Evolutionary conservation across 1,139 yeast species (phyloP).

Genomic region (Lodderomyces theae): DNA sequence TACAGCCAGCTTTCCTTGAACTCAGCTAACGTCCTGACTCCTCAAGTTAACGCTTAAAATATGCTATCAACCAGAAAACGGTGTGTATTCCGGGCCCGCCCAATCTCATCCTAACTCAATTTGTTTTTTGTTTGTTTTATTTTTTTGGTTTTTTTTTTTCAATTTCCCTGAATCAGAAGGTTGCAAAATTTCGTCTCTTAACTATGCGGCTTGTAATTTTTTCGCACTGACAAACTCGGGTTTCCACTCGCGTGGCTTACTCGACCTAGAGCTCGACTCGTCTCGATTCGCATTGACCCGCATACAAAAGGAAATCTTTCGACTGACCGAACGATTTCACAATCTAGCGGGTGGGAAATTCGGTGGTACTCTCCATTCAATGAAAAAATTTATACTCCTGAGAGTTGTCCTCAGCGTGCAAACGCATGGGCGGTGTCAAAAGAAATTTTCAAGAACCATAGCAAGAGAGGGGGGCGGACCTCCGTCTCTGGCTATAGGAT

Average conservation of each 20-base stretch:
- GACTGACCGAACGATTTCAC: too few relatives aligned
- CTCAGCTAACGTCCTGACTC: too few relatives aligned
- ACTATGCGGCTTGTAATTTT: too few relatives aligned
- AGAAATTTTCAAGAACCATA: constrained; percentile 45
- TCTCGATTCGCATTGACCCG: constrained; percentile 70
- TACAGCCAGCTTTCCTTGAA: too few relatives aligned
- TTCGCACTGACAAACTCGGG: constrained; percentile 1
- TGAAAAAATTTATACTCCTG: constrained; percentile 49
- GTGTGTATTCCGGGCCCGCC: too few relatives aligned
- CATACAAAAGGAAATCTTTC: constrained; percentile 44
- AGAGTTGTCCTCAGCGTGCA: constrained; percentile 63
- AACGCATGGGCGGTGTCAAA: constrained; percentile 74
- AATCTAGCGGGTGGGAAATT: constrained; percentile 74
- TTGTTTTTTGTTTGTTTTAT: background rate
- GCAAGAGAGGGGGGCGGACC: background rate
- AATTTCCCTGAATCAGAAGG: too few relatives aligned
- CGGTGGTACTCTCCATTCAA: constrained; percentile 71
- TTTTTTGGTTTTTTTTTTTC: background rate
- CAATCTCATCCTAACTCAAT: too few relatives aligned
- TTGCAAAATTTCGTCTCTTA: background rate
- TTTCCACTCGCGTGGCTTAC: constrained; percentile 20
- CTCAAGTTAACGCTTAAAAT: too few relatives aligned
- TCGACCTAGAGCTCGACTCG: constrained; percentile 39
- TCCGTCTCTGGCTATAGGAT: background rate
- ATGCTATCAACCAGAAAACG: too few relatives aligned